Evolutionary conservation across 2,329 filamentous ascomycete species (phyloP).

Genomic region (Exophiala bonariae): DNA sequence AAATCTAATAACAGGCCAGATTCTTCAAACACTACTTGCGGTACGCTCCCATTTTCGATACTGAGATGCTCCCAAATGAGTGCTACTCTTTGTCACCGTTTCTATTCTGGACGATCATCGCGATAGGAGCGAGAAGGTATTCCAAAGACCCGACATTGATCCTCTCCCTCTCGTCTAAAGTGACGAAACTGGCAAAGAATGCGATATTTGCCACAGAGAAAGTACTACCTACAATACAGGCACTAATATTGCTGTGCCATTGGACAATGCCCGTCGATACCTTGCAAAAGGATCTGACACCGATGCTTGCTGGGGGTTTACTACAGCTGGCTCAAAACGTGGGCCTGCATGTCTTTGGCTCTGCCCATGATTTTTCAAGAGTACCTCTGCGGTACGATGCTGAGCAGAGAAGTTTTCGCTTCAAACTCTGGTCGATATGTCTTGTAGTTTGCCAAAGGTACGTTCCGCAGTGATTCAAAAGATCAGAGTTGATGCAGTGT

Average conservation of each 20-base stretch:
- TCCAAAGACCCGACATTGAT: conserved; percentile 54
- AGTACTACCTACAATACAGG: not conserved
- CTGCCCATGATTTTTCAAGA: conserved; percentile 1
- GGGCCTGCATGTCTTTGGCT: conserved; percentile 1
- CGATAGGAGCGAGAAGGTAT: conserved; percentile 61
- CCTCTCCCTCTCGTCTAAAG: conserved; percentile 40
- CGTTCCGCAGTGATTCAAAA: not conserved
- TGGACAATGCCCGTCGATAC: not conserved
- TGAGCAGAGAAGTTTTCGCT: not conserved
- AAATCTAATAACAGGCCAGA: conserved; percentile 34
- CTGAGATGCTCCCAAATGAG: conserved; percentile 51
- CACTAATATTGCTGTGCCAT: not conserved
- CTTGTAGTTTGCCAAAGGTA: not conserved
- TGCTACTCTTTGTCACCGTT: conserved; percentile 59
- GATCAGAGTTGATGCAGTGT: not conserved
- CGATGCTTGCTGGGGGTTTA: not conserved
- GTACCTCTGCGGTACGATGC: not conserved
- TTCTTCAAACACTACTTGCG: conserved; percentile 64
- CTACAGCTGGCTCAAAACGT: conserved; percentile 1
- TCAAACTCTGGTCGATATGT: not conserved
- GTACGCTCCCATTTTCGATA: conserved; percentile 62
- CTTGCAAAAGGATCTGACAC: conserved; percentile 2
- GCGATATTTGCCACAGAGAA: not conserved
- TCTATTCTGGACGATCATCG: conserved; percentile 66
- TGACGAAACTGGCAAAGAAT: conserved; percentile 4